phyloP scores from a whole-genome alignment of 495 filamentous ascomycete species.

The Staphylotrichum tortipilum region DNA sequence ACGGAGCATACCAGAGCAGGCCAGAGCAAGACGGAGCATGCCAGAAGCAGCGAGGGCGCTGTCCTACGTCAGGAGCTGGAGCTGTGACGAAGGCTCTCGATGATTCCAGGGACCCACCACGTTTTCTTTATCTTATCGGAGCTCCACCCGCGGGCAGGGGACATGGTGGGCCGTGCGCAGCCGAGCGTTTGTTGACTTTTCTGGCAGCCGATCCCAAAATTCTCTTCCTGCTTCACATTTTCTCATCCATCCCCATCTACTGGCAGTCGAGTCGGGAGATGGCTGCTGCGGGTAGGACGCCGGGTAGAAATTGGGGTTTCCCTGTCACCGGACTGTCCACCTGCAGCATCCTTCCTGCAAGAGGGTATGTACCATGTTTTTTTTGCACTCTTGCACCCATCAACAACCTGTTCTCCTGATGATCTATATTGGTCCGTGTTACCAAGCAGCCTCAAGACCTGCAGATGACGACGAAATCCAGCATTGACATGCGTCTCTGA shows the following conservation, averaged over 20 bases:
- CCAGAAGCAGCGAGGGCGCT: slow-evolving; percentile 1
- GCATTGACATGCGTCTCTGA: slow-evolving; percentile 80
- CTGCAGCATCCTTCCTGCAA: slow-evolving; percentile 67
- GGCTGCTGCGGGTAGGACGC: not conserved
- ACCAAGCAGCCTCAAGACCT: slow-evolving; percentile 97
- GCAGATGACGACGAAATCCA: slow-evolving; percentile 71
- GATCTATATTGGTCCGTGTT: slow-evolving; percentile 98
- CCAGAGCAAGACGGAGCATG: not conserved
- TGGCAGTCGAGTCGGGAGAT: not conserved
- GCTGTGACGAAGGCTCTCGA: slow-evolving; percentile 25
- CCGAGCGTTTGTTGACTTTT: slow-evolving; percentile 19
- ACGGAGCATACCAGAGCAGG: too few relatives aligned
- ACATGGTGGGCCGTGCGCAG: slow-evolving; percentile 11
- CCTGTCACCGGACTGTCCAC: slow-evolving; percentile 28
- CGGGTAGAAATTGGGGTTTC: too few relatives aligned
- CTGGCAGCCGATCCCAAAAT: slow-evolving; percentile 13
- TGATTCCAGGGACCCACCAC: slow-evolving; percentile 12
- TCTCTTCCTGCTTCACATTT: not conserved
- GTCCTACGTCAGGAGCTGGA: not conserved
- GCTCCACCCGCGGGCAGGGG: not conserved
- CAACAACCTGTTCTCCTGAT: slow-evolving; percentile 48
- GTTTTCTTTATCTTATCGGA: slow-evolving; percentile 21
- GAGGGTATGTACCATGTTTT: slow-evolving; percentile 61
- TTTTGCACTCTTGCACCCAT: slow-evolving; percentile 2
- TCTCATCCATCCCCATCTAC: too few relatives aligned